phyloP scores from a whole-genome alignment of 306 rosid genomes.

The Prunus mongolica region DNA sequence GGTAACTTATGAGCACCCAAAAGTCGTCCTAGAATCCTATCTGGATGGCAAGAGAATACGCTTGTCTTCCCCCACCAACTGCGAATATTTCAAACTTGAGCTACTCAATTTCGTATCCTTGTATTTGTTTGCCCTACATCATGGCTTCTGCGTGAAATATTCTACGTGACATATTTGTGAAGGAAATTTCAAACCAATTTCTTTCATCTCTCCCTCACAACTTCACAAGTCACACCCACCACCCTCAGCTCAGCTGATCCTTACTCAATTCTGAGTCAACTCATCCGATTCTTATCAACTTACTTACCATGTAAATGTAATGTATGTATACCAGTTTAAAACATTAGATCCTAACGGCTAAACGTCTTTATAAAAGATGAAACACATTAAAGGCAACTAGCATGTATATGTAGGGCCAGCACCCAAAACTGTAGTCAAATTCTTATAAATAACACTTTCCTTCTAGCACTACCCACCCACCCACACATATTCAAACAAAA shows the following conservation, averaged over 20 bases:
- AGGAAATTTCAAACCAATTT: background rate
- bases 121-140: background rate
- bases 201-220: background rate
- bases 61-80: background rate
- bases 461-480: background rate
- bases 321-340: too few species aligned
- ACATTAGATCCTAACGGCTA: background rate
- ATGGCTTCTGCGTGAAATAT: slow-evolving; percentile 21
- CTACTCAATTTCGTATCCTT: background rate
- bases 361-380: background rate
- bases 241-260: too few species aligned
- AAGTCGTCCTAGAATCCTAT: too few species aligned
- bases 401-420: background rate
- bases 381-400: background rate
- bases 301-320: background rate
- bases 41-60: background rate
- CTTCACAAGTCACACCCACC: too few species aligned
- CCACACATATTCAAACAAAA: background rate
- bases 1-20: too few species aligned
- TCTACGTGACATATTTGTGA: background rate
- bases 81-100: slow-evolving; percentile 19
- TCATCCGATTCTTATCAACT: too few species aligned
- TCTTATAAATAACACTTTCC: background rate
- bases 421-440: background rate
- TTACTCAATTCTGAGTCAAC: too few species aligned